Percentiles rank a stretch among this genome's conserved stretches.
Conservation (phyloP, 352 stramenopile genomes). For the Phytopythium sindhum region DNA sequence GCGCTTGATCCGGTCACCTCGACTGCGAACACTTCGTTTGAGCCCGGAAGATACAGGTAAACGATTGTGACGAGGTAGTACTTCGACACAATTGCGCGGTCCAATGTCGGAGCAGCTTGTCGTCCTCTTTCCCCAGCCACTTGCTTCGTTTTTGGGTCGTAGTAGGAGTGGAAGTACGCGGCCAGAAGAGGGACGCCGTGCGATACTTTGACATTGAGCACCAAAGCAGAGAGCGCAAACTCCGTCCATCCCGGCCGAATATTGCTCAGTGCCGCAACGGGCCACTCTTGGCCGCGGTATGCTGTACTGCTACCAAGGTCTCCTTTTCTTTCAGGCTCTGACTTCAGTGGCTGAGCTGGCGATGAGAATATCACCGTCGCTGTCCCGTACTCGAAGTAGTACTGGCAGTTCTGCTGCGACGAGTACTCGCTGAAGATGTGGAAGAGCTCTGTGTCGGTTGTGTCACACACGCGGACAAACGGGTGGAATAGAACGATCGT, state of each 20-base stretch:
- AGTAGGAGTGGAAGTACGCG: slow-evolving; percentile 68
- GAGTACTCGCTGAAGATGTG: slow-evolving; percentile 60
- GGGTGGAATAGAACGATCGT: slow-evolving; percentile 57
- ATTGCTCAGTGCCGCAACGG: slow-evolving; percentile 19
- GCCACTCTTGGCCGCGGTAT: slow-evolving; percentile 15
- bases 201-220: slow-evolving; percentile 46
- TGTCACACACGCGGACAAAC: slow-evolving; percentile 50
- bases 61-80: slow-evolving; percentile 63
- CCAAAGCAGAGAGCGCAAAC: slow-evolving; percentile 55
- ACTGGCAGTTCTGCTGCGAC: slow-evolving; percentile 39
- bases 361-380: slow-evolving; percentile 48
- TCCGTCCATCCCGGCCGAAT: slow-evolving; percentile 36
- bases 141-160: slow-evolving; percentile 55
- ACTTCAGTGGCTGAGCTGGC: slow-evolving; percentile 2
- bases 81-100: slow-evolving; percentile 54
- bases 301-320: background rate
- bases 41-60: slow-evolving; percentile 48
- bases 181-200: slow-evolving; percentile 61
- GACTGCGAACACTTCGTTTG: slow-evolving; percentile 33
- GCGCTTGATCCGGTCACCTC: slow-evolving; percentile 54
- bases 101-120: slow-evolving; percentile 19
- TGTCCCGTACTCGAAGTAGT: slow-evolving; percentile 68
- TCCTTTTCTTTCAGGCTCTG: background rate
- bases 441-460: slow-evolving; percentile 42
- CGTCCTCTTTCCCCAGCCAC: slow-evolving; percentile 4